Base-by-base conservation (phyloP, 2,329 filamentous ascomycete species). In the Pseudogymnoascus verrucosus region DNA sequence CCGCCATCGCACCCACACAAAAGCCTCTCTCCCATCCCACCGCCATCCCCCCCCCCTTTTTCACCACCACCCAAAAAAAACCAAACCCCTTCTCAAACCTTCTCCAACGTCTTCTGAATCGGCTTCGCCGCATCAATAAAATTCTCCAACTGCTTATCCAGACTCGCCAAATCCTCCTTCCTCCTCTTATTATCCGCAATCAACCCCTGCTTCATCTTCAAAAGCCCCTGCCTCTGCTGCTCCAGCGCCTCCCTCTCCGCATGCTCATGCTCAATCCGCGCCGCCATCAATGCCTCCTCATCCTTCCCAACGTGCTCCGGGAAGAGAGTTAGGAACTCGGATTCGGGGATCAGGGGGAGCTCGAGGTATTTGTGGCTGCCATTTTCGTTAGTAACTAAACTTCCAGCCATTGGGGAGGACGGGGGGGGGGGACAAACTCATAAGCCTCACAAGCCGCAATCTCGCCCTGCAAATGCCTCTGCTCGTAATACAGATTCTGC, bases 401-500 rank as follows among this genome's bases (percentile, higher is more conserved):
- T 31, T 40, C 26, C 21, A 60, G 51, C 11, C 10, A 5, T 34
- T 51, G 26, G 31, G 16, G 7, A 11, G 4, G 4, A 10, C 7
- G 28, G 4, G 12, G 47, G 26, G 23, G 47, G 26, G 23, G 63
- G 11, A 83, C 90, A 66, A 78, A 96, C 91, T 96, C 90, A 71
- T 96, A 97, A 61, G 88, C 89, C 73, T 96, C 90, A 75, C 95
- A 98, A 7, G 90, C 91, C 0, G 85, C 80, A 66, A 99, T 98
- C 77, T 99, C 95, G 60, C 90, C 90, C 67, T 90, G 86, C 63
- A 99, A 79, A 75, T 97, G 92, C 63, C 91, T 83, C 78, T 98
- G 93, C 76, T 99, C 93, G 73, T 99, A 99, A 75, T 95, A 96
- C 6, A 99, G 79, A 72, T 99, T 99, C 76, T 98, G 93, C 63